These are phyloP conservation scores for Pseudonitzschia delicatissima DNA, from an alignment of 108 stramenopile genomes.

Conservation along the genomic window DNA sequence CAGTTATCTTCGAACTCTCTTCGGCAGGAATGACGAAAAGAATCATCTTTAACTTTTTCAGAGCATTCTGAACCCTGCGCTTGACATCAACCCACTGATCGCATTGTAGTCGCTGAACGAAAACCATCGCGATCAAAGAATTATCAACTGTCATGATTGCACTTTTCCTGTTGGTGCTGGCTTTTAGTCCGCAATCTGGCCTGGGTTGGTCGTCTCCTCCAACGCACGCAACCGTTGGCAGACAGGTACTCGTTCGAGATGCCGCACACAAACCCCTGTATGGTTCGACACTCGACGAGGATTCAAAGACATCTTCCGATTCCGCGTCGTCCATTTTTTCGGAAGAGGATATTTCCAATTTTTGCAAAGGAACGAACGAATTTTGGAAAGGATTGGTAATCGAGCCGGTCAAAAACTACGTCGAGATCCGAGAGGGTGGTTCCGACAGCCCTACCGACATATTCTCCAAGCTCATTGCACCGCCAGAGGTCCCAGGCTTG, in stretches of 20 bases:
- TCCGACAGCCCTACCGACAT: slow-evolving; percentile 29
- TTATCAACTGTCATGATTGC: no score
- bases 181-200: background rate
- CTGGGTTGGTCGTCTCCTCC: background rate
- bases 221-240: no score
- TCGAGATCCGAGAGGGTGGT: slow-evolving; percentile 42
- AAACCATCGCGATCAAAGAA: no score
- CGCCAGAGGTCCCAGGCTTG: slow-evolving; percentile 61
- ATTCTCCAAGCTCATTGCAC: slow-evolving; percentile 44
- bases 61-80: no score
- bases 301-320: background rate
- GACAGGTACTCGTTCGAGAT: background rate
- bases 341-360: slow-evolving; percentile 39
- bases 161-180: background rate
- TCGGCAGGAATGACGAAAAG: no score
- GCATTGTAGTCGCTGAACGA: no score
- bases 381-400: slow-evolving; percentile 58
- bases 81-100: no score
- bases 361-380: slow-evolving; percentile 58
- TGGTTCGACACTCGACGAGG: background rate
- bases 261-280: background rate
- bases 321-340: slow-evolving; percentile 8
- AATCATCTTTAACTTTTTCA: no score
- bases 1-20: no score
- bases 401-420: slow-evolving; percentile 47